A percentile compares a stretch with the other conserved stretches of the same genome.
phyloP scores from a whole-genome alignment of 148 eudicot species.

The Persicaria maculosa region DNA sequence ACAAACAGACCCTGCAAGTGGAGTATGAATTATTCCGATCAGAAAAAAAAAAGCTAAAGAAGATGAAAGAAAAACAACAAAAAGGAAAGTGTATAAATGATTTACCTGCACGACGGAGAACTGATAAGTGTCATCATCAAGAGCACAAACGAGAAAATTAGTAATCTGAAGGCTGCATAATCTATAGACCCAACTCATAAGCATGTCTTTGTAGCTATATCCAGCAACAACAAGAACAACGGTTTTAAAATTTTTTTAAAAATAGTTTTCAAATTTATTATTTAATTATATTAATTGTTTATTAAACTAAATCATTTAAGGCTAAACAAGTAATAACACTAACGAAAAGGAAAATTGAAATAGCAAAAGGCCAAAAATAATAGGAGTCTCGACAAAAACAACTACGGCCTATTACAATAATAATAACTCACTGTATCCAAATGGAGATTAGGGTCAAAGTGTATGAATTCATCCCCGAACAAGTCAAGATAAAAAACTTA shows the following conservation, averaged over 20 bases:
- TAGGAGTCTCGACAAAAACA: no score
- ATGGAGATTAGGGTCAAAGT: no score
- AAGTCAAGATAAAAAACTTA: no score
- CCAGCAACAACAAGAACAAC: constrained; percentile 78
- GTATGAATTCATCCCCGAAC: no score
- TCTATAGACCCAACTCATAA: constrained; percentile 97
- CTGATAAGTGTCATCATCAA: constrained; percentile 69
- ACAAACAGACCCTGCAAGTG: constrained; percentile 67
- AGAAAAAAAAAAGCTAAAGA: constrained; percentile 8
- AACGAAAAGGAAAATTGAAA: no score
- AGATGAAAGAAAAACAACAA: constrained; percentile 10
- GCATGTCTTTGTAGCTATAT: constrained; percentile 89
- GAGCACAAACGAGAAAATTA: constrained; percentile 78
- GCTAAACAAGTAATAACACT: no score
- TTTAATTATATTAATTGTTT: no score
- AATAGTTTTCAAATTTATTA: no score
- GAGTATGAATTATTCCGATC: neutral
- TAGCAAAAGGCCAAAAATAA: no score
- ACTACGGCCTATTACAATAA: no score
- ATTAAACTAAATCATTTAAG: no score
- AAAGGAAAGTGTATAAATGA: neutral
- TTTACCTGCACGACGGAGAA: constrained; percentile 75
- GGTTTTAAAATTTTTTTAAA: neutral
- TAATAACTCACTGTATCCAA: no score
- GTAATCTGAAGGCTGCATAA: constrained; percentile 46